A percentile compares a stretch with the other conserved stretches of the same genome.
Conservation (phyloP, 1,284 basidiomycete genomes). For the Gymnopus androsaceus region DNA sequence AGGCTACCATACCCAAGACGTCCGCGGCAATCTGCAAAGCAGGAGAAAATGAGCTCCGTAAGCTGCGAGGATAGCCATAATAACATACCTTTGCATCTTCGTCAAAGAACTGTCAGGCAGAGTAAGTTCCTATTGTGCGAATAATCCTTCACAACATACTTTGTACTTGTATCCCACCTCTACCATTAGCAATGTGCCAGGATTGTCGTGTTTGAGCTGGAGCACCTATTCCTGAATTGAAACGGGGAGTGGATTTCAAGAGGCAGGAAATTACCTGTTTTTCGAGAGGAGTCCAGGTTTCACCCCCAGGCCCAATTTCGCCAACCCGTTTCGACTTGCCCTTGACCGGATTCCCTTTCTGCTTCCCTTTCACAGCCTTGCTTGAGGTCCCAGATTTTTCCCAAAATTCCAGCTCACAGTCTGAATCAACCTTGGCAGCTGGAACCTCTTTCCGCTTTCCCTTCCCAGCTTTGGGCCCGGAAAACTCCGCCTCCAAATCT, state of each 20-base stretch:
- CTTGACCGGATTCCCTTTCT: constrained; percentile 25
- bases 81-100: constrained; percentile 78
- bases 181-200: constrained; percentile 80
- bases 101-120: too few species aligned
- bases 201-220: constrained; percentile 71
- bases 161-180: constrained; percentile 90
- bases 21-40: constrained; percentile 66
- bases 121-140: too few species aligned
- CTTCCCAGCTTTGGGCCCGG: too few species aligned
- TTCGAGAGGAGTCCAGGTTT: constrained; percentile 83
- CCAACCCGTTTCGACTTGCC: constrained; percentile 42
- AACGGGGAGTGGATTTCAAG: not conserved
- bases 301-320: constrained; percentile 74
- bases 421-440: constrained; percentile 31
- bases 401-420: constrained; percentile 50
- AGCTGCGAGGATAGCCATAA: constrained; percentile 3
- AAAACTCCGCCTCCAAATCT: too few species aligned
- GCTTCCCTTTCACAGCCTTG: constrained; percentile 36
- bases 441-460: constrained; percentile 12
- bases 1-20: constrained; percentile 83
- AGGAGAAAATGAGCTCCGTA: too few species aligned
- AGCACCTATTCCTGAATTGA: constrained; percentile 47
- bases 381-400: constrained; percentile 50
- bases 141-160: too few species aligned
- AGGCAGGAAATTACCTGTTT: constrained; percentile 56